phyloP scores from a whole-genome alignment of 1,284 basidiomycete genomes.

The Apiotrichum domesticum region DNA sequence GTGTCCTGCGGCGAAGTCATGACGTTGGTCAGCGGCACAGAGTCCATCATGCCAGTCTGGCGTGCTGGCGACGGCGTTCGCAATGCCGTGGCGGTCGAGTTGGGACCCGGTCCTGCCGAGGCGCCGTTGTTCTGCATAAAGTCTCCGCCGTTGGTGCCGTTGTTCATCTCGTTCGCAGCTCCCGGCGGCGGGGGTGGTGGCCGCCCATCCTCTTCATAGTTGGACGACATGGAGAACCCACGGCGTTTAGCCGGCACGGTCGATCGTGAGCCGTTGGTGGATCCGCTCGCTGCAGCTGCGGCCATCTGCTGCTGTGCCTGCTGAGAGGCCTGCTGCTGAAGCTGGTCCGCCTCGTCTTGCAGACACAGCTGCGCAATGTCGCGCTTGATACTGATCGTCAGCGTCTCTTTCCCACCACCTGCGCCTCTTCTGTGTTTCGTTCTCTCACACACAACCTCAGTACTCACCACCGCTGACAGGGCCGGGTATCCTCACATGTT shows the following conservation, averaged over 20 bases:
- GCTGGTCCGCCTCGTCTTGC: conserved; percentile 16
- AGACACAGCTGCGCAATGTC: conserved; percentile 19
- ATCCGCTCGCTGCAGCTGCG: background rate
- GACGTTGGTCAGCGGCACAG: conserved; percentile 4
- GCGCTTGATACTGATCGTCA: conserved; percentile 10
- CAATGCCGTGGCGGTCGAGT: background rate
- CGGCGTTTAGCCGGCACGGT: conserved; percentile 13
- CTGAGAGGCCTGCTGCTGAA: conserved; percentile 16
- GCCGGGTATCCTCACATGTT: conserved; percentile 17
- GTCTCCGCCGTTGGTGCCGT: background rate
- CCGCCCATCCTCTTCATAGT: conserved; percentile 1
- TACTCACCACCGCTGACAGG: conserved; percentile 18
- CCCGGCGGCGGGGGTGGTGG: background rate
- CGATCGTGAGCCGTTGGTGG: background rate
- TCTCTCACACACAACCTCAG: background rate
- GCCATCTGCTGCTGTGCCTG: conserved; percentile 14
- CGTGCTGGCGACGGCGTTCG: conserved; percentile 1
- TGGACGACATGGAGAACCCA: conserved; percentile 2
- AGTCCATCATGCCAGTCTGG: conserved; percentile 3
- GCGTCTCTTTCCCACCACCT: too few species aligned
- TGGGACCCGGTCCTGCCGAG: background rate
- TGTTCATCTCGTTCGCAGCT: background rate
- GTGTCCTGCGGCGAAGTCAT: conserved; percentile 13
- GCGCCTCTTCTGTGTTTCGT: too few species aligned
- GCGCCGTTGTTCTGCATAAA: background rate